A percentile compares a stretch with the other conserved stretches of the same genome.
Evolutionary conservation across 2,329 filamentous ascomycete genomes (phyloP).

Genomic region (Emydomyces testavorans): DNA sequence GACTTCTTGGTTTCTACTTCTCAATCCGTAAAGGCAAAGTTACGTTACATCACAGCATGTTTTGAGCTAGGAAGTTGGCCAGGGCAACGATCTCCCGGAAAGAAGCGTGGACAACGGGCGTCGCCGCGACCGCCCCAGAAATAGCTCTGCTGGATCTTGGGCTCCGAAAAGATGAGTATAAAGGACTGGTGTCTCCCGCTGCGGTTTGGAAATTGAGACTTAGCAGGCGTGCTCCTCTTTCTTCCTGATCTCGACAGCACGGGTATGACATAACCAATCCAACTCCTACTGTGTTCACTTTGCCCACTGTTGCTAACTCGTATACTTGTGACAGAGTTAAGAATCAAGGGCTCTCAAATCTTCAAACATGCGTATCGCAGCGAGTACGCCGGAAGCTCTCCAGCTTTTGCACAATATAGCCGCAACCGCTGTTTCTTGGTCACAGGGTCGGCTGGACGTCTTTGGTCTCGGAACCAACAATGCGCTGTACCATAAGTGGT

Average conservation of each 20-base stretch:
- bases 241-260: neutral
- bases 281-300: neutral
- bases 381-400: constrained; percentile 10
- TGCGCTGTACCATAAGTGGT: constrained; percentile 17
- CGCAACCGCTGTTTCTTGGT: constrained; percentile 17
- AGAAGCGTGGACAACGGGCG: neutral
- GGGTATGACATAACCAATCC: neutral
- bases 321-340: neutral
- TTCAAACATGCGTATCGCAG: constrained; percentile 24
- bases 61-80: neutral
- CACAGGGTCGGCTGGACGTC: constrained; percentile 14
- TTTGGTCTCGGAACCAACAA: constrained; percentile 17
- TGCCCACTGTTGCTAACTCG: neutral
- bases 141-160: neutral
- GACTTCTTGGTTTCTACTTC: neutral
- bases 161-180: neutral
- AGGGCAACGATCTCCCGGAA: neutral
- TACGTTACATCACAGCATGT: constrained; percentile 2
- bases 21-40: neutral
- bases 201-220: neutral
- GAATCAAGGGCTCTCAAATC: neutral
- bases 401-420: constrained; percentile 14
- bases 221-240: neutral
- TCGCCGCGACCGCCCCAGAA: neutral
- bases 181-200: neutral